These are phyloP conservation scores for Phytopythium helicoides DNA, from an alignment of 352 stramenopile genomes.

Conservation along the genomic window DNA sequence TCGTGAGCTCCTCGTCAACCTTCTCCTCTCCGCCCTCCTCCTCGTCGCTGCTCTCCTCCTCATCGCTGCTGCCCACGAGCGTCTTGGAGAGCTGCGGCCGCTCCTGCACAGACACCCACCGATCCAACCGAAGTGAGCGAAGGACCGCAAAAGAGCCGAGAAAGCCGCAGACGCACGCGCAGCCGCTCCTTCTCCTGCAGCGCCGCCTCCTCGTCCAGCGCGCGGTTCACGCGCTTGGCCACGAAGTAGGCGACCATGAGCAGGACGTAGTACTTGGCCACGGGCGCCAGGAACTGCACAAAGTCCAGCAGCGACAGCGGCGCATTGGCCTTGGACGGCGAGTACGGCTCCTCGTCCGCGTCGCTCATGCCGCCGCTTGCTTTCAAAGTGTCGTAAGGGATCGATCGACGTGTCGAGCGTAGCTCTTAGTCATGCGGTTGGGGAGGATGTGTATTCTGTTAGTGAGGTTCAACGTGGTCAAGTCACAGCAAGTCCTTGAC, in stretches of 20 bases:
- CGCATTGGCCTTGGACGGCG: constrained; percentile 10
- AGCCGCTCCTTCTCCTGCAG: constrained; percentile 40
- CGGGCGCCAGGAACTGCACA: too few relatives aligned
- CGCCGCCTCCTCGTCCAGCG: constrained; percentile 48
- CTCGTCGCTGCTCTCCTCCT: too few relatives aligned
- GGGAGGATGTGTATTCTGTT: too few relatives aligned
- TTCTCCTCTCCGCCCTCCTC: constrained; percentile 40
- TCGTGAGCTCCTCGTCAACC: constrained; percentile 72
- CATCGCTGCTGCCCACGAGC: too few relatives aligned
- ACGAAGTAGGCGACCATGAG: constrained; percentile 56
- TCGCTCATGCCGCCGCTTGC: neutral
- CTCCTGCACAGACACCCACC: constrained; percentile 8
- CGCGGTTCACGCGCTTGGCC: constrained; percentile 56
- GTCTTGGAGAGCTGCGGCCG: constrained; percentile 47
- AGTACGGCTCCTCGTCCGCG: constrained; percentile 2
- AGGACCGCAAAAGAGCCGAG: too few relatives aligned
- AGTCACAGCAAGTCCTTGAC: constrained; percentile 34
- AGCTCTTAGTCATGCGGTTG: too few relatives aligned
- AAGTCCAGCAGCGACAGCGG: constrained; percentile 59
- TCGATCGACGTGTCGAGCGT: too few relatives aligned
- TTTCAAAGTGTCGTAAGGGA: too few relatives aligned
- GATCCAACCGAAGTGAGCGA: too few relatives aligned
- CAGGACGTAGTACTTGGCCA: constrained; percentile 78
- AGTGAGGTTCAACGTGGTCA: neutral
- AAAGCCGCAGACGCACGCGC: too few relatives aligned